A percentile compares a stretch with the other conserved stretches of the same genome.
Evolutionary conservation across 2,329 filamentous ascomycete species (phyloP).

Genomic region (Stemphylium lycopersici): DNA sequence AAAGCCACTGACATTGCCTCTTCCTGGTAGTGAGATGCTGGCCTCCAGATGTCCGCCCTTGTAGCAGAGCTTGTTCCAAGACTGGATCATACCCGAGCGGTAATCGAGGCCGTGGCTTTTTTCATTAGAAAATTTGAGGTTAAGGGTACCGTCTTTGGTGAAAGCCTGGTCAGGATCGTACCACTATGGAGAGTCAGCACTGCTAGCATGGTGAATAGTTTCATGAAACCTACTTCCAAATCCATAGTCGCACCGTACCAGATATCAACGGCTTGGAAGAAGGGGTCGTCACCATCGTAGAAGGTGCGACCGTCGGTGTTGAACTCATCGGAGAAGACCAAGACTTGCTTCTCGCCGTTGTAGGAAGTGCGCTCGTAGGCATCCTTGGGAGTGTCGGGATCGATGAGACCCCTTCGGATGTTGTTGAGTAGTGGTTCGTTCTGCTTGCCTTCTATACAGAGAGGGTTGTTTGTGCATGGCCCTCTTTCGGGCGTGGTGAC

Average conservation of each 20-base stretch:
- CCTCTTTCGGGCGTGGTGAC: constrained; percentile 44
- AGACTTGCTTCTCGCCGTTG: constrained; percentile 66
- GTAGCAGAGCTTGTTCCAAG: constrained; percentile 76
- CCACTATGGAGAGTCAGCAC: constrained; percentile 56
- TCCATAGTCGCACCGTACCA: constrained; percentile 76
- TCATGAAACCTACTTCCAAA: constrained; percentile 59
- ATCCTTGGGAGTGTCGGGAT: constrained; percentile 68
- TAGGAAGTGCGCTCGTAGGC: constrained; percentile 62
- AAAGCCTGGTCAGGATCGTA: constrained; percentile 72
- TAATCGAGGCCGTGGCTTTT: constrained; percentile 70
- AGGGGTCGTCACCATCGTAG: constrained; percentile 73
- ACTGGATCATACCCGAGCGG: constrained; percentile 75
- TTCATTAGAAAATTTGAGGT: constrained; percentile 69
- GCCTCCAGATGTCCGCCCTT: constrained; percentile 73
- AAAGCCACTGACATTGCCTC: constrained; percentile 70
- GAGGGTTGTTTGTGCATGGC: constrained; percentile 51
- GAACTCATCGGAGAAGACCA: constrained; percentile 78
- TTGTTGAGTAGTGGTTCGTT: constrained; percentile 63
- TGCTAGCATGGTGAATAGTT: not conserved
- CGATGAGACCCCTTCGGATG: constrained; percentile 65
- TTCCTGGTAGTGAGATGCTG: constrained; percentile 71
- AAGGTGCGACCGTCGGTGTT: constrained; percentile 71
- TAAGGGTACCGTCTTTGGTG: constrained; percentile 66
- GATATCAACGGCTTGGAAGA: constrained; percentile 69
- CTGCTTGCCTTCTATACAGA: constrained; percentile 58